phyloP scores from a whole-genome alignment of 495 filamentous ascomycete genomes.

The Clavariopsis aquatica region DNA sequence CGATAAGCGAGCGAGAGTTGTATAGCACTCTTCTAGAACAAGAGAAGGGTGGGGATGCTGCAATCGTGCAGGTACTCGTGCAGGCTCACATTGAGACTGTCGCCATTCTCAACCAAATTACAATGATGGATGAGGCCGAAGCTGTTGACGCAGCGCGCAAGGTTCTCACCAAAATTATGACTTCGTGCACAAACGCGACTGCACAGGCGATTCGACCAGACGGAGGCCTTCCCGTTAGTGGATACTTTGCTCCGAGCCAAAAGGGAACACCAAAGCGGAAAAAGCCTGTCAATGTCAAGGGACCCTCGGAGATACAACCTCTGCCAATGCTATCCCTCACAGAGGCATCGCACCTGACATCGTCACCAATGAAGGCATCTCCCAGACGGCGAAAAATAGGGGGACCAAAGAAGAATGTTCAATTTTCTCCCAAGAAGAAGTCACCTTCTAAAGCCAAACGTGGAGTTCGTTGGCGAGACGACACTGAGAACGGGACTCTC shows the following conservation, averaged over 20 bases:
- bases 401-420: constrained; percentile 71
- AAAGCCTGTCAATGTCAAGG: constrained; percentile 54
- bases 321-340: constrained; percentile 24
- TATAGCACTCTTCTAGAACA: constrained; percentile 76
- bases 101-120: constrained; percentile 73
- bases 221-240: constrained; percentile 65
- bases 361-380: constrained; percentile 67
- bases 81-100: constrained; percentile 91
- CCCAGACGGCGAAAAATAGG: constrained; percentile 75
- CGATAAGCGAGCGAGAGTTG: constrained; percentile 79
- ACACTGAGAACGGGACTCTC: constrained; percentile 75
- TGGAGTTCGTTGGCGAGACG: constrained; percentile 89
- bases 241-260: constrained; percentile 66
- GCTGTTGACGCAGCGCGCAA: constrained; percentile 76
- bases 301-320: constrained; percentile 42
- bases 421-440: constrained; percentile 78
- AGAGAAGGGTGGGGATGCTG: constrained; percentile 77
- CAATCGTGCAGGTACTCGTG: constrained; percentile 75
- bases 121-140: constrained; percentile 77
- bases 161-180: constrained; percentile 77
- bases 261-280: constrained; percentile 73
- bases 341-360: constrained; percentile 47
- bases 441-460: constrained; percentile 64
- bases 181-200: constrained; percentile 67
- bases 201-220: constrained; percentile 90